Conservation (phyloP, 345 rosid species). For the Combretum micranthum region DNA sequence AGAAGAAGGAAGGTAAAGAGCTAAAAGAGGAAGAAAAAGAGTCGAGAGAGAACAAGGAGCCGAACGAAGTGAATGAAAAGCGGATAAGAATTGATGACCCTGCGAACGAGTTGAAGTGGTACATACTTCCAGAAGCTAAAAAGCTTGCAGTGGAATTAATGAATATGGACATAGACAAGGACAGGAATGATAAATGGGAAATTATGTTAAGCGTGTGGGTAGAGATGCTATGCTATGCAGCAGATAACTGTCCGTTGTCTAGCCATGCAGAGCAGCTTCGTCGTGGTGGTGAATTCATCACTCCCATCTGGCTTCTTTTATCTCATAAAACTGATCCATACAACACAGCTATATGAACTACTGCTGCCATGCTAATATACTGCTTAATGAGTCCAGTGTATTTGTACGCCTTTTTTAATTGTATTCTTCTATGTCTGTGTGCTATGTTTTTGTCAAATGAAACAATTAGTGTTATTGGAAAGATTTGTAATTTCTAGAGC, state of each 20-base stretch:
- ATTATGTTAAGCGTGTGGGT: constrained; percentile 1
- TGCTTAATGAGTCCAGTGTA: too few relatives aligned
- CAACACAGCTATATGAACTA: background rate
- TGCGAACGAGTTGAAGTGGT: constrained; percentile 3
- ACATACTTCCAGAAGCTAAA: constrained; percentile 5
- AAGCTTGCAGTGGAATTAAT: constrained; percentile 4
- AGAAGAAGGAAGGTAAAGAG: too few relatives aligned
- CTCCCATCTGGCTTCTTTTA: constrained; percentile 14
- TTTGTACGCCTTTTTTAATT: too few relatives aligned
- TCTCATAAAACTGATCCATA: constrained; percentile 9
- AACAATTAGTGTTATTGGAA: too few relatives aligned
- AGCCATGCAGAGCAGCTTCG: constrained; percentile 8
- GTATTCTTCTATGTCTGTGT: too few relatives aligned
- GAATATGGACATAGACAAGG: too few relatives aligned
- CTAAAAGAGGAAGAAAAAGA: too few relatives aligned
- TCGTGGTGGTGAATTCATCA: constrained; percentile 11
- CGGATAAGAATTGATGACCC: too few relatives aligned
- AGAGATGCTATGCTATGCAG: constrained; percentile 11
- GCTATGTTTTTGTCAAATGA: too few relatives aligned
- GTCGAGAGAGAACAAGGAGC: too few relatives aligned
- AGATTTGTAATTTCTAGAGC: too few relatives aligned
- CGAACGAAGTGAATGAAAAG: too few relatives aligned
- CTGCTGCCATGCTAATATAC: background rate
- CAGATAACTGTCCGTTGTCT: constrained; percentile 5
- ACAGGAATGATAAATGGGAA: constrained; percentile 1